These are phyloP conservation scores for Alternaria rosae DNA, from an alignment of 2,329 filamentous ascomycete species.

Conservation along the genomic window DNA sequence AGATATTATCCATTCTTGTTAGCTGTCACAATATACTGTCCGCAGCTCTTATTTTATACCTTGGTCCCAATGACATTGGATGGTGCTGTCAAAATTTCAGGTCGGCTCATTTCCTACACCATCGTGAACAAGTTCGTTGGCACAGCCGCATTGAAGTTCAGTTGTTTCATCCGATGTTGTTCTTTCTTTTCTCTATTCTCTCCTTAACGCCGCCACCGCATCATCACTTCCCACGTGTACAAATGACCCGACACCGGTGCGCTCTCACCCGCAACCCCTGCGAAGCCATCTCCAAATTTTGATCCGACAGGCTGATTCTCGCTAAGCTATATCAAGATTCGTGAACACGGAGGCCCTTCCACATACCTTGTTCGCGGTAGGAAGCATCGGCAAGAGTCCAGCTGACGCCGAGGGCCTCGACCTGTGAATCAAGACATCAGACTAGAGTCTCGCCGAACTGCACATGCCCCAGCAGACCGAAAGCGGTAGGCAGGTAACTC, in stretches of 20 bases:
- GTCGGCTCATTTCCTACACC: not conserved
- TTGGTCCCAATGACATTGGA: not conserved
- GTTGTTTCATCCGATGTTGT: not conserved
- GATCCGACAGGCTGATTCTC: conserved; percentile 61
- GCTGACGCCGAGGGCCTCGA: not conserved
- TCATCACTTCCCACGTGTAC: conserved; percentile 37
- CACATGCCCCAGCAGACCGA: not conserved
- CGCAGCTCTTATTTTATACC: not conserved
- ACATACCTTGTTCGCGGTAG: not conserved
- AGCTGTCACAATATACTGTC: not conserved
- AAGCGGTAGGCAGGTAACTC: not conserved
- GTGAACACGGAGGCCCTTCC: not conserved
- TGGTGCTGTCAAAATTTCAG: not conserved
- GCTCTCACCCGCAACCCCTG: conserved; percentile 77
- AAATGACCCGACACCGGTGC: conserved; percentile 46
- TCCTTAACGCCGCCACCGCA: not conserved
- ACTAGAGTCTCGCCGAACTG: not conserved
- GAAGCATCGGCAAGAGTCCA: not conserved
- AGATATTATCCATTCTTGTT: conserved; percentile 13
- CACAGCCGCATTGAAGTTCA: conserved; percentile 5
- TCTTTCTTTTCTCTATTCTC: too few relatives aligned
- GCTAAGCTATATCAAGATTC: conserved; percentile 59
- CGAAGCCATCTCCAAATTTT: conserved; percentile 74
- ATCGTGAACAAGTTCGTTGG: not conserved
- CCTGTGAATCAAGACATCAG: not conserved